phyloP scores from a whole-genome alignment of 2,329 filamentous ascomycete genomes.

The Tolypocladium sp. region DNA sequence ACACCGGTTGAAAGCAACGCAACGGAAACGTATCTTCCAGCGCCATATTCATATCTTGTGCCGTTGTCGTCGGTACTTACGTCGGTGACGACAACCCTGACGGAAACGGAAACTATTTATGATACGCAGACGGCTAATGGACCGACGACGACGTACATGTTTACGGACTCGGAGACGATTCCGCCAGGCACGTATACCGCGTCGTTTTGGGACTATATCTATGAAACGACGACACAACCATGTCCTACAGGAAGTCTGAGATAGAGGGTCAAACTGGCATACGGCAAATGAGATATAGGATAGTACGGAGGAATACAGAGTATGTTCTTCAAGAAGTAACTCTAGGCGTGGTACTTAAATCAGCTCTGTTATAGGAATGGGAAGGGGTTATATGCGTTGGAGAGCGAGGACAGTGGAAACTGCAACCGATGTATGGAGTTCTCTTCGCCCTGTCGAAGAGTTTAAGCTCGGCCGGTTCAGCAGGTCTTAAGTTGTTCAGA shows the following conservation, averaged over 20 bases:
- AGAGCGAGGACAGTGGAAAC: background rate
- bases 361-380: background rate
- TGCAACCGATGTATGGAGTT: background rate
- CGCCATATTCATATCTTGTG: background rate
- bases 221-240: background rate
- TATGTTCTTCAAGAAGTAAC: background rate
- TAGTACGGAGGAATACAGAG: background rate
- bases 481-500: too few relatives aligned
- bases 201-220: background rate
- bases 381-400: background rate
- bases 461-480: background rate
- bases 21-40: background rate
- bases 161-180: background rate
- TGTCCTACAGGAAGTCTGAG: background rate
- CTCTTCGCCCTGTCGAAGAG: background rate
- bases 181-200: background rate
- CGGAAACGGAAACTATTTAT: background rate
- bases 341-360: too few relatives aligned
- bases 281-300: background rate
- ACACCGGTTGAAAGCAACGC: background rate
- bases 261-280: background rate
- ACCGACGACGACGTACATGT: too few relatives aligned
- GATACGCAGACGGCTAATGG: too few relatives aligned
- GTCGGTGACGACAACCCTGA: background rate
- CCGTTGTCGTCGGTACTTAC: background rate